A percentile compares a stretch with the other conserved stretches of the same genome.
Evolutionary conservation across 306 rosid species (phyloP).

Genomic region (Acacia acuminata): DNA sequence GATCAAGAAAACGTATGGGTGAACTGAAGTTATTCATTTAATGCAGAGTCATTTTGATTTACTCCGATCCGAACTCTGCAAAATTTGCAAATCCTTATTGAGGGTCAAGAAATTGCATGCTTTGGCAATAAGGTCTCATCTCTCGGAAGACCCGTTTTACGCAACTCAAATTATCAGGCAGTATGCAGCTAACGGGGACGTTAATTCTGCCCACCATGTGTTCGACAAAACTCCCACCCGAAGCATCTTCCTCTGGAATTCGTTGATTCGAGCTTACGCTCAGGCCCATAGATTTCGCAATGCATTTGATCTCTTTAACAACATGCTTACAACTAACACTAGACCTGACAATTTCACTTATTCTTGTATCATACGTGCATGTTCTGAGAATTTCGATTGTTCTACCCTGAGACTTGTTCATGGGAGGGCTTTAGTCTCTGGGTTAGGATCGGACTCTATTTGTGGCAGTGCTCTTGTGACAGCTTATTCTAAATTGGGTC

Average conservation of each 20-base stretch:
- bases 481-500: constrained; percentile 64
- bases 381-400: constrained; percentile 26
- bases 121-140: constrained; percentile 51
- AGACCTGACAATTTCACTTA: constrained; percentile 50
- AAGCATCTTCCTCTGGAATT: constrained; percentile 82
- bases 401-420: constrained; percentile 39
- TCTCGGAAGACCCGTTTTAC: constrained; percentile 71
- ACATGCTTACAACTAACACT: constrained; percentile 50
- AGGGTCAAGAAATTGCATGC: constrained; percentile 67
- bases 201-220: constrained; percentile 54
- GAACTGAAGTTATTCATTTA: constrained; percentile 6
- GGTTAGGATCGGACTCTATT: constrained; percentile 44
- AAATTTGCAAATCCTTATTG: constrained; percentile 50
- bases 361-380: constrained; percentile 20
- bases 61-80: constrained; percentile 55
- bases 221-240: constrained; percentile 60
- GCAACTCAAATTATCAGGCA: constrained; percentile 62
- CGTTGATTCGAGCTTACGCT: constrained; percentile 81
- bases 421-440: constrained; percentile 35
- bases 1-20: neutral
- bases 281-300: constrained; percentile 44
- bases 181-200: constrained; percentile 49
- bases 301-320: constrained; percentile 60
- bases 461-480: constrained; percentile 59
- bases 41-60: constrained; percentile 41